phyloP scores from a whole-genome alignment of 805 yeast species.

The Nakazawaea ishiwadae region DNA sequence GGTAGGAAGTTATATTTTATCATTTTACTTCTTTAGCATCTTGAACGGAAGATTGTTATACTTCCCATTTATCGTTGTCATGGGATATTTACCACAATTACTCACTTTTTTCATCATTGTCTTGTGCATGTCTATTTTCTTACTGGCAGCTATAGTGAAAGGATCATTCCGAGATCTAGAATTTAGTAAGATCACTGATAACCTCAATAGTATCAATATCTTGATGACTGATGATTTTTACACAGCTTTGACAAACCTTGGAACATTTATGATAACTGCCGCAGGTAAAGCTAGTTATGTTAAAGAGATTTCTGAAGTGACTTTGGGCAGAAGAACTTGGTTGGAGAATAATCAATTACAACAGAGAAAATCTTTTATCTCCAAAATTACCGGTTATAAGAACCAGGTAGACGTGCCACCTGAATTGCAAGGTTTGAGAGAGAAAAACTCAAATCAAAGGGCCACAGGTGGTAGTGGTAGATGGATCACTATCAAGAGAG shows the following conservation, averaged over 20 bases:
- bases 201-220: constrained; percentile 33
- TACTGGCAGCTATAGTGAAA: constrained; percentile 56
- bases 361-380: constrained; percentile 2
- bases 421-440: constrained; percentile 20
- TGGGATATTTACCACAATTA: constrained; percentile 67
- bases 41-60: constrained; percentile 34
- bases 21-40: constrained; percentile 38
- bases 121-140: constrained; percentile 49
- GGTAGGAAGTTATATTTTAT: constrained; percentile 49
- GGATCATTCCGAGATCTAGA: constrained; percentile 30
- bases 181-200: constrained; percentile 28
- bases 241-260: constrained; percentile 54
- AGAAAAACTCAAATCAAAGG: constrained; percentile 3
- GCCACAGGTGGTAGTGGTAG: constrained; percentile 7
- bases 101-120: constrained; percentile 44
- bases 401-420: constrained; percentile 21
- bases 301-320: constrained; percentile 47
- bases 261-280: constrained; percentile 60
- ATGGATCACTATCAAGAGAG: constrained; percentile 18
- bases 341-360: constrained; percentile 29
- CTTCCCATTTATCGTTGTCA: constrained; percentile 51
- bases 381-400: constrained; percentile 21
- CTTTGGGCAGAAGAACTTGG: constrained; percentile 51
- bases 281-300: constrained; percentile 64
- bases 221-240: constrained; percentile 59